Evolutionary conservation across 768 basidiomycete genomes (phyloP), one percentile per base, ranked within the genome.

Genomic region (Agaricus sinodeliciosus): DNA sequence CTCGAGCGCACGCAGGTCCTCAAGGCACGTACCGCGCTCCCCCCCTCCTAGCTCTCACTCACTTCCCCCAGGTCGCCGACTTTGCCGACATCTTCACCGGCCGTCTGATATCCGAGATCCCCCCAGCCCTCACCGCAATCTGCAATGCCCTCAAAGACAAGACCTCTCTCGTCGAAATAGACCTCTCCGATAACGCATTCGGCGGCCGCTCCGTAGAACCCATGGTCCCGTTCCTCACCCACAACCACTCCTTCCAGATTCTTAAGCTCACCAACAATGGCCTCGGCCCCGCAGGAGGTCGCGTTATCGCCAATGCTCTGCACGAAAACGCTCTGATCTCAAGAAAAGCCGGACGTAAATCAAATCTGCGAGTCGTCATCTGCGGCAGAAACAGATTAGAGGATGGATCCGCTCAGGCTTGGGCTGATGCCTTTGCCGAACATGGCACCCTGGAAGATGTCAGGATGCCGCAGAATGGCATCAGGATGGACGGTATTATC

Each of bases 31-130:
- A 9, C 18, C 25, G 9, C 31, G 15, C 42, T 48, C 35, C 9
- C 48, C n/a, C 37, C 45, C 34, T 50, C 19, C 2, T 16, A 12
- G 22, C 36, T 22, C 22, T 16, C 18, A 27, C 19, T n/a, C 13
- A 26, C n/a, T 45, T 54, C 31, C 19, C 46, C 37, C 49, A 98
- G 96, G 73, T 95, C 55, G 95, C 94, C 59, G 86, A 98, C 73
- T 90, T 97, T 58, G 88, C 92, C 27, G 95, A 97, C 71, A 94
- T 99, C 69, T 99, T 99, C 72, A 97, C 95, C 2, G 91, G 94
- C 50, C 90, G 95, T 58, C 79, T 96, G 63, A 97, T 97, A 72
- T 77, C 82, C 56, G 95, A 99, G 68, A 98, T 99, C 64, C 96
- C 95, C 4, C 78, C 72, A 54, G 92, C 96, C 13, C 83, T 99